Evolutionary conservation across 345 rosid genomes (phyloP).

Genomic region (sweet orange (Citrus sinensis)): DVS_A1.0 CM039162.1:20011501-20012000

Average conservation of each 20-base stretch:
- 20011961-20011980: constrained; percentile 12
- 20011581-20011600: constrained; percentile 50
- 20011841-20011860: constrained; percentile 37
- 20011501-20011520: constrained; percentile 56
- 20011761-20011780: constrained; percentile 94
- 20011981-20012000: constrained; percentile 12
- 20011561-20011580: constrained; percentile 65
- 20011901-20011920: no score
- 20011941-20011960: neutral
- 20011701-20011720: constrained; percentile 82
- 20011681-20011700: constrained; percentile 75
- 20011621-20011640: constrained; percentile 45
- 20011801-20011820: constrained; percentile 80
- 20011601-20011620: constrained; percentile 45
- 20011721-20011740: constrained; percentile 89
- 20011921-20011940: neutral
- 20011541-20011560: constrained; percentile 53
- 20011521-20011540: constrained; percentile 51
- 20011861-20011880: neutral
- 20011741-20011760: constrained; percentile 79
- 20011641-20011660: constrained; percentile 69
- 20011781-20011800: constrained; percentile 75
- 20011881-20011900: neutral
- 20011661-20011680: constrained; percentile 76
- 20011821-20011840: constrained; percentile 63